These are phyloP conservation scores for Aspergillus sp. DNA, from an alignment of 2,329 filamentous ascomycete species.

Conservation along the genomic window DNA sequence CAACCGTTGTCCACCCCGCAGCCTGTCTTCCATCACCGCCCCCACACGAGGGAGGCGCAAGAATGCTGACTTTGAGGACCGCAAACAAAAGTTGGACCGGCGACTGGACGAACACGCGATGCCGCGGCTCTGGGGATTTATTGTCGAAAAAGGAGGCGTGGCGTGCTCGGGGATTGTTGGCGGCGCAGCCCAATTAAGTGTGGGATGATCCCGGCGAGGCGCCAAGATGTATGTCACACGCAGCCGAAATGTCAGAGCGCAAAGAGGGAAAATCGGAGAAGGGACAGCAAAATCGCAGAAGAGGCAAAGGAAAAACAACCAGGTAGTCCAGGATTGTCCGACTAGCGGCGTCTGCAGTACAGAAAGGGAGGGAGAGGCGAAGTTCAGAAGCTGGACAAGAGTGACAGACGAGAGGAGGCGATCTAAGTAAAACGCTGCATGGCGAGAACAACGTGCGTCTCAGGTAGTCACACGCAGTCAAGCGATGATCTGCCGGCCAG, in stretches of 20 bases:
- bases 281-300: neutral
- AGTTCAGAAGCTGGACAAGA: slow-evolving; percentile 3
- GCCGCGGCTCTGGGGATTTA: slow-evolving; percentile 7
- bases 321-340: neutral
- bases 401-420: neutral
- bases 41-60: slow-evolving; percentile 13
- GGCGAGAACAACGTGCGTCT: slow-evolving; percentile 6
- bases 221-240: slow-evolving; percentile 2
- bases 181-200: neutral
- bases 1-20: slow-evolving; percentile 22
- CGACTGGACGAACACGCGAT: neutral
- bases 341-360: neutral
- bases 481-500: neutral
- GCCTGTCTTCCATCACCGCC: slow-evolving; percentile 18
- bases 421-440: slow-evolving; percentile 3
- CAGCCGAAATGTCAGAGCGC: neutral
- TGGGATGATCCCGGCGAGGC: neutral
- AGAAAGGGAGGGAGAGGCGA: neutral
- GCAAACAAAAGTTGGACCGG: neutral
- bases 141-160: neutral
- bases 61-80: neutral
- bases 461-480: slow-evolving; percentile 2
- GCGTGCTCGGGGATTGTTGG: neutral
- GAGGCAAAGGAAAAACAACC: neutral
- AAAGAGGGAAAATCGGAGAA: slow-evolving; percentile 10